A percentile compares a stretch with the other conserved stretches of the same genome.
Evolutionary conservation across 2,329 filamentous ascomycete species (phyloP).

Genomic region (Emydomyces testavorans): DNA sequence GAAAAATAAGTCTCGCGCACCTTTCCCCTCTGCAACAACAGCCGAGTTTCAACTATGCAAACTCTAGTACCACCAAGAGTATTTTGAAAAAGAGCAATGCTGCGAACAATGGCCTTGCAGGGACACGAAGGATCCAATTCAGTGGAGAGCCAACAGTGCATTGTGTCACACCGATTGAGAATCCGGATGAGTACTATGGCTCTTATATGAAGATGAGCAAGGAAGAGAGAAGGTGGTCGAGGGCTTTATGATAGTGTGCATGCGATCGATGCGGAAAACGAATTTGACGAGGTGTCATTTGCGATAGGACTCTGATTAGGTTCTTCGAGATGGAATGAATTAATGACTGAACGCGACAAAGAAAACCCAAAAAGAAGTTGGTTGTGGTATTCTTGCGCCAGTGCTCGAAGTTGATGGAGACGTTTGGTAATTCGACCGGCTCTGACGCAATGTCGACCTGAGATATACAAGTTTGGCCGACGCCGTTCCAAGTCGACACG

Average conservation of each 20-base stretch:
- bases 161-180: constrained; percentile 40
- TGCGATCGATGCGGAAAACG: too few relatives aligned
- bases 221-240: constrained; percentile 37
- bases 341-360: too few relatives aligned
- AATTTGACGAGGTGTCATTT: too few relatives aligned
- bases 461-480: too few relatives aligned
- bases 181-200: constrained; percentile 39
- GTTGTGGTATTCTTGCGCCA: too few relatives aligned
- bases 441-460: too few relatives aligned
- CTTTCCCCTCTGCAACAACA: constrained; percentile 32
- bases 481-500: too few relatives aligned
- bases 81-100: constrained; percentile 37
- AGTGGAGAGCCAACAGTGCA: constrained; percentile 35
- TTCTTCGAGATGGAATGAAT: too few relatives aligned
- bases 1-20: constrained; percentile 27
- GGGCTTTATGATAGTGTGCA: constrained; percentile 4
- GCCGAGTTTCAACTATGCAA: constrained; percentile 33
- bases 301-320: too few relatives aligned
- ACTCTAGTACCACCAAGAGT: constrained; percentile 36
- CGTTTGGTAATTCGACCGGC: too few relatives aligned
- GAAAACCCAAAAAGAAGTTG: too few relatives aligned
- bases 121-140: constrained; percentile 35
- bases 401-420: background rate
- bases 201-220: constrained; percentile 36
- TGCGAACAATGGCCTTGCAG: constrained; percentile 14